Evolutionary conservation across 2,329 filamentous ascomycete species (phyloP).

Genomic region (Thelonectria rubi): DNA sequence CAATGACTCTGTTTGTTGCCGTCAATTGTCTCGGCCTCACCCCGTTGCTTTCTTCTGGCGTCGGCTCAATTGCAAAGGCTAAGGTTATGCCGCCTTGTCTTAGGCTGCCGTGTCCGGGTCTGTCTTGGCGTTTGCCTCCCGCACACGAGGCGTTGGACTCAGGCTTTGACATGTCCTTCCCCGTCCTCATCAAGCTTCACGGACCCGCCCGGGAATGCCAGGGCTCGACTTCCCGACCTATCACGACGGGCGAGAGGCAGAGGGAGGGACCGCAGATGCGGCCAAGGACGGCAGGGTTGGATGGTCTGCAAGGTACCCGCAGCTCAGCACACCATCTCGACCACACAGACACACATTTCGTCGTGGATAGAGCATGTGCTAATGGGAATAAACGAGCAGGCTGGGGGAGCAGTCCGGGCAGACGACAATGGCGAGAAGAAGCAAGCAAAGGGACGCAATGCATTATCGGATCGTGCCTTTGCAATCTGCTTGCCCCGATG

Average conservation of each 20-base stretch:
- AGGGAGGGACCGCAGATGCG: not conserved
- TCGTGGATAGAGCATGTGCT: not conserved
- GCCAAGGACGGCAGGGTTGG: slow-evolving; percentile 4
- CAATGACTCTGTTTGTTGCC: not conserved
- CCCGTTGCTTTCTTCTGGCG: not conserved
- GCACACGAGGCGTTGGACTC: slow-evolving; percentile 7
- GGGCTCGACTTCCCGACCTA: slow-evolving; percentile 4
- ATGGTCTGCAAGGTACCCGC: slow-evolving; percentile 41
- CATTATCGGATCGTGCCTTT: not conserved
- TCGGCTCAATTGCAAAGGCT: not conserved
- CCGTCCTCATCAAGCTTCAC: slow-evolving; percentile 1
- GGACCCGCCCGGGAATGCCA: not conserved
- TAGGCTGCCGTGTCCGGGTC: not conserved
- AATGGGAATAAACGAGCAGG: not conserved
- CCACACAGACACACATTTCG: slow-evolving; percentile 8
- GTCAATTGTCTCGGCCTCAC: not conserved
- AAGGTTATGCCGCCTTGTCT: not conserved
- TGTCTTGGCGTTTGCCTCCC: slow-evolving; percentile 5
- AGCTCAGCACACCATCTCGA: slow-evolving; percentile 26
- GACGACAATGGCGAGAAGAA: not conserved
- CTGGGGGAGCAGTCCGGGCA: not conserved
- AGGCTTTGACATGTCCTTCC: slow-evolving; percentile 9
- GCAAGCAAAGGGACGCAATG: not conserved
- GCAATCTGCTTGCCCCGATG: not conserved
- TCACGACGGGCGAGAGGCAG: slow-evolving; percentile 6